Base-by-base conservation (phyloP, 1,139 yeast genomes). In the Saccharomyces hybrid region DNA sequence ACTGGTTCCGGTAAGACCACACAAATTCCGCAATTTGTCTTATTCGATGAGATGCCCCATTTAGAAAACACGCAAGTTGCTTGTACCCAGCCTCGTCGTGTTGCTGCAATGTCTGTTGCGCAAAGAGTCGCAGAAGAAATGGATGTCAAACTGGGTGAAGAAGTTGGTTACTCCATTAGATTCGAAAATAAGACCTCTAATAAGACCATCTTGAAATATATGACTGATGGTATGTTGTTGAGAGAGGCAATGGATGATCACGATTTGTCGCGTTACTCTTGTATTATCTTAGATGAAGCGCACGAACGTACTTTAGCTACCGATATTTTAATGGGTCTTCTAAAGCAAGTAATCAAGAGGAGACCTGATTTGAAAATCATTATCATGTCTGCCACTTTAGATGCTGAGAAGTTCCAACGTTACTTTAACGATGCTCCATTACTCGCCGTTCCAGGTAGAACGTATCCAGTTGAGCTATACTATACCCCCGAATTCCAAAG, bases 191-290 rank as follows among this genome's bases (percentile, higher is more conserved):
- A 83, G 64, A 88, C 96, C 2, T 78, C 86, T 47, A 79, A 80
- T 54, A 85, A 82, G 62, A 93, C 99, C 1, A 79, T 90, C 51
- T 77, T 93, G 66, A 91, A 91, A 73, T 93, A 93, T 75, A 89
- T 93, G 98, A 93, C 99, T 12, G 99, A 93, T 75, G 99, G 99
- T 83, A 91, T 93, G 97, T 79, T 93, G 56, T 76, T 93, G 63
- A 81, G 98, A 67, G 99, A 93, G 73, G 98, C 98, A 38, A 91
- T 93, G 98, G 95, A 87, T 60, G 99, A 93, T 71, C 97, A 90
- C 62, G 80, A 84, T 58, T 77, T 93, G 68, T 75, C 76, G 6
- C 78, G 86, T 59, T 93, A 93, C 72, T 86, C 96, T 24, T 91
- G 96, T 67, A 87, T 93, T 58, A 90, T 93, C 62, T 77, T 93